Evolutionary conservation across 2,329 filamentous ascomycete genomes (phyloP).

Genomic region (Exophiala bonariae): DNA sequence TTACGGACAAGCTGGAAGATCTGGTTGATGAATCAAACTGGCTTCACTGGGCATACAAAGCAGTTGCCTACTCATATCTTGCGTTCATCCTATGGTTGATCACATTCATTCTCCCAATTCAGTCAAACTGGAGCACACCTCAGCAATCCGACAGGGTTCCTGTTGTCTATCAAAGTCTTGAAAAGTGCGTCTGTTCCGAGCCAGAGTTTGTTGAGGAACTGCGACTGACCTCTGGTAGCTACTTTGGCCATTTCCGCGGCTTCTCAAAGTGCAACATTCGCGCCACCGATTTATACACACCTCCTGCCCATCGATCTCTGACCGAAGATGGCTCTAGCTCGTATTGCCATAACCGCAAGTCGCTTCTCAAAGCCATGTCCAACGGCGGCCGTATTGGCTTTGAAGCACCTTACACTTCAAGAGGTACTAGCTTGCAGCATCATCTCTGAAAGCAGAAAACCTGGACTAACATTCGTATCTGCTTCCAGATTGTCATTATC

Average conservation of each 20-base stretch:
- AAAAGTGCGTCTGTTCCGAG: slow-evolving; percentile 11
- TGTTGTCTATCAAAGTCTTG: slow-evolving; percentile 8
- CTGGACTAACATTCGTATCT: slow-evolving; percentile 8
- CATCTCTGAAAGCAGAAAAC: neutral
- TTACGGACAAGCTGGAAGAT: slow-evolving; percentile 3
- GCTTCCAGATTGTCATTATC: slow-evolving; percentile 40
- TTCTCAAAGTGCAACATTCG: slow-evolving; percentile 39
- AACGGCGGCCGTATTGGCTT: slow-evolving; percentile 43
- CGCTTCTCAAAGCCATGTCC: slow-evolving; percentile 42
- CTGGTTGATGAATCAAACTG: slow-evolving; percentile 14
- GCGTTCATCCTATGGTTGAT: slow-evolving; percentile 15
- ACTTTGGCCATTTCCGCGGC: slow-evolving; percentile 38
- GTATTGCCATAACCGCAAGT: slow-evolving; percentile 37
- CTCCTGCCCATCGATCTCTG: slow-evolving; percentile 24
- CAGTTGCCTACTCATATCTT: slow-evolving; percentile 12
- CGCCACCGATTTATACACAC: slow-evolving; percentile 36
- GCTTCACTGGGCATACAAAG: slow-evolving; percentile 16
- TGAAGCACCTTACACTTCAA: slow-evolving; percentile 40
- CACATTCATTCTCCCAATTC: slow-evolving; percentile 17
- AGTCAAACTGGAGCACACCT: slow-evolving; percentile 8
- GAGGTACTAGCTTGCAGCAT: slow-evolving; percentile 26
- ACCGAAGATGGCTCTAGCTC: slow-evolving; percentile 11
- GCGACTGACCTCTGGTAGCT: slow-evolving; percentile 26
- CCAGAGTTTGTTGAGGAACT: neutral
- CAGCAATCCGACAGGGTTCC: slow-evolving; percentile 13